A percentile compares a stretch with the other conserved stretches of the same genome.
These are phyloP conservation scores for Dendrostoma leiphaemia DNA, from an alignment of 2,329 filamentous ascomycete species.

Conservation along the genomic window DNA sequence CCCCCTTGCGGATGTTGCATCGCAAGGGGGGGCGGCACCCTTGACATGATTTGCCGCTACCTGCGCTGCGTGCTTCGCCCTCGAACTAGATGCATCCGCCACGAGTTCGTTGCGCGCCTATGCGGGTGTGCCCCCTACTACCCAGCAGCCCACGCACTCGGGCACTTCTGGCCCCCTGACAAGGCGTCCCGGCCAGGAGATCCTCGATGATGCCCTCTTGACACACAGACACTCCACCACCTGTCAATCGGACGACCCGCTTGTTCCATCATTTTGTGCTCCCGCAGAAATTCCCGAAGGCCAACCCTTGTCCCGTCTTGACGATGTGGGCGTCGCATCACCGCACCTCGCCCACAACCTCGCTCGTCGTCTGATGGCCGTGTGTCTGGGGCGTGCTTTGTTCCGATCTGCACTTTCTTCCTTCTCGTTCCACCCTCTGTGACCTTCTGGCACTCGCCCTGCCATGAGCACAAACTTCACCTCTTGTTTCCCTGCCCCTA, in stretches of 20 bases:
- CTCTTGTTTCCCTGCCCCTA: not conserved
- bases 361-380: slow-evolving; percentile 7
- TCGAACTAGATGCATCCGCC: slow-evolving; percentile 9
- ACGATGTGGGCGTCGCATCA: slow-evolving; percentile 11
- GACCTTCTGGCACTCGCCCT: no score
- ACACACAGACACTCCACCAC: slow-evolving; percentile 13
- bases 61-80: not conserved
- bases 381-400: slow-evolving; percentile 4
- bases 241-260: slow-evolving; percentile 16
- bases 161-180: not conserved
- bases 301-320: no score
- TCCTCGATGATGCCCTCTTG: not conserved
- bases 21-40: not conserved
- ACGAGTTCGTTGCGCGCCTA: slow-evolving; percentile 1
- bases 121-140: slow-evolving; percentile 2
- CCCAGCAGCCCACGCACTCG: no score
- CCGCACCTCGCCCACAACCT: slow-evolving; percentile 1
- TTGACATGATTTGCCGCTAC: no score
- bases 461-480: not conserved
- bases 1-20: no score
- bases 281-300: not conserved
- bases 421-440: not conserved
- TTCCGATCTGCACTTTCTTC: not conserved
- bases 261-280: not conserved
- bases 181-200: not conserved